Conservation (phyloP, 2,329 filamentous ascomycete genomes). For the Apiospora rasikravindrae region DNA sequence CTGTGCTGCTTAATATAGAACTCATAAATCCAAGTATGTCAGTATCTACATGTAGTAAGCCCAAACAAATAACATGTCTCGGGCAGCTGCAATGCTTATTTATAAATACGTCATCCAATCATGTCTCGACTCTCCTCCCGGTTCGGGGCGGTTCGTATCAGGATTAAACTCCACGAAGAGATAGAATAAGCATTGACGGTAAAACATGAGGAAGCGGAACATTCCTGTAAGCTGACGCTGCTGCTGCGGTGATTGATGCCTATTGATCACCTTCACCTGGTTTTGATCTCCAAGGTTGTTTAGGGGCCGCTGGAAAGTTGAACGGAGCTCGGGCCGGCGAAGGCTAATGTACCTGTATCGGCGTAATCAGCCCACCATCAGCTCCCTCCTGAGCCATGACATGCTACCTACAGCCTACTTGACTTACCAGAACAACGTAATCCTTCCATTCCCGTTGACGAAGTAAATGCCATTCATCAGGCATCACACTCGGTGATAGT, state of each 20-base stretch:
- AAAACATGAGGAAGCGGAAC: neutral
- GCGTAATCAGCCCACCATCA: conserved; percentile 14
- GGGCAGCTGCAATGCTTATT: neutral
- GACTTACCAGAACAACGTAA: neutral
- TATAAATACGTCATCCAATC: neutral
- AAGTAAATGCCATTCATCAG: neutral
- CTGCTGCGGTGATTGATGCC: neutral
- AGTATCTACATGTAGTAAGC: neutral
- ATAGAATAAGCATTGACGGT: neutral
- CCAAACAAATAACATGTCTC: neutral
- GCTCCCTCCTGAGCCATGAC: conserved; percentile 12
- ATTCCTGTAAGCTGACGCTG: neutral
- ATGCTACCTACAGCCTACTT: neutral
- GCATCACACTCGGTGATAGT: neutral
- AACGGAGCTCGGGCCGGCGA: neutral
- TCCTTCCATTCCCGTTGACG: neutral
- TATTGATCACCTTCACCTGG: neutral
- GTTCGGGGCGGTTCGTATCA: neutral
- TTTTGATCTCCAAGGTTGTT: neutral
- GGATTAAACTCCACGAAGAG: neutral
- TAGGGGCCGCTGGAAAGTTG: neutral
- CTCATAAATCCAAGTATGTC: neutral
- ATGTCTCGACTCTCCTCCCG: neutral
- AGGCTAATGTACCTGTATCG: conserved; percentile 2
- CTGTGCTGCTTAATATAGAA: neutral